These are phyloP conservation scores for Allium cepa DNA, from an alignment of 106 monocot species.

Conservation along the genomic window DNA sequence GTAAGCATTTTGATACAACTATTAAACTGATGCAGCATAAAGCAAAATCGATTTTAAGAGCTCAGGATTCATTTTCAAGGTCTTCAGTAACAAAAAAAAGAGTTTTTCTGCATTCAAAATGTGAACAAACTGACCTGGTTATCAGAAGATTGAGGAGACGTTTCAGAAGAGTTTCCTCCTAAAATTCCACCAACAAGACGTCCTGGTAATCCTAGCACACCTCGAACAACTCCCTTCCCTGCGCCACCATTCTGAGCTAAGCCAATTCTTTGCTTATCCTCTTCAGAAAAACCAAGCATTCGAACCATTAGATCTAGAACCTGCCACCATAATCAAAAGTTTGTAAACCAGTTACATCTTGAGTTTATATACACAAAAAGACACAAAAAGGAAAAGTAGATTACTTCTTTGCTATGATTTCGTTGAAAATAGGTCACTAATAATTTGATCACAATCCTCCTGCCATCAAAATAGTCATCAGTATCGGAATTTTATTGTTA, in stretches of 20 bases:
- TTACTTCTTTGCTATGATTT: slow-evolving; percentile 97
- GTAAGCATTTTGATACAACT: no score
- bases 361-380: background rate
- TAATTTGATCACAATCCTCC: slow-evolving; percentile 96
- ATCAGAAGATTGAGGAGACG: slow-evolving; percentile 27
- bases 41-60: no score
- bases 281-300: slow-evolving; percentile 97
- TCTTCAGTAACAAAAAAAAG: no score
- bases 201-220: slow-evolving; percentile 83
- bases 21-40: no score
- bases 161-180: slow-evolving; percentile 39
- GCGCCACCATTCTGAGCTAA: slow-evolving; percentile 60
- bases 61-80: no score
- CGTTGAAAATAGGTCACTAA: slow-evolving; percentile 94
- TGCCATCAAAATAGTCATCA: slow-evolving; percentile 21
- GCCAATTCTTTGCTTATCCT: slow-evolving; percentile 91
- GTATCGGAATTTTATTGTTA: background rate
- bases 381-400: background rate
- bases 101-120: no score
- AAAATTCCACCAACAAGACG: slow-evolving; percentile 92
- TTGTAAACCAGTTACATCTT: slow-evolving; percentile 1
- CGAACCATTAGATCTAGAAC: slow-evolving; percentile 97
- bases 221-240: slow-evolving; percentile 81
- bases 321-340: slow-evolving; percentile 18
- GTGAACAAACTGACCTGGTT: slow-evolving; percentile 45